Evolutionary conservation across 768 basidiomycete genomes (phyloP), one percentile per base, ranked within the genome.

Genomic region (Mycena belliarum): DNA sequence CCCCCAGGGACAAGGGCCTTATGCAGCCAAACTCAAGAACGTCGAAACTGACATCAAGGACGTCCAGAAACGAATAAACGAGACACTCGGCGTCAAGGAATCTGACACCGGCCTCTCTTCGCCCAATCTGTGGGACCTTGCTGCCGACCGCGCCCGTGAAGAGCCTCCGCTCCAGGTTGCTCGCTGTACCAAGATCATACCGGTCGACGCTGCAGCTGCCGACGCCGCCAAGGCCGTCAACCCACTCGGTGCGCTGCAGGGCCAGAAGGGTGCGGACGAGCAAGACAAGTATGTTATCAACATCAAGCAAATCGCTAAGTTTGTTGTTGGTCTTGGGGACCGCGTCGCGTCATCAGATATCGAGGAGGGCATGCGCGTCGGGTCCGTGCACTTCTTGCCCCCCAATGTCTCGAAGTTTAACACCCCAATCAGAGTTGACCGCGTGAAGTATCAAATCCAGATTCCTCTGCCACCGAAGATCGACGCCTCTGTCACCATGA

Each of bases 331-430:
- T 20, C 77, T 99, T 6, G 95, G 95, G 20, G 97, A 99, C 65
- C 88, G 94, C 40, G 95, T 99, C 2, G 93, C 97, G 23, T 92
- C 95, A 12, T 97, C 96, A 3, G 97, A 99, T 76, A 95, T 99
- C 51, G 97, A 99, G 72, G 97, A 99, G 78, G 97, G 97, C n/a
- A 99, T 99, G 97, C 89, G 97, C 52, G 97, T 99, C 38, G 97
- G 96, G 96, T 98, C 69, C 69, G 20, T 14, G 16, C 14, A n/a
- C 20, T 23, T 43, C 14, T 45, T 9, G 20, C 29, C 38, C 20
- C 25, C 24, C 32, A 28, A 38, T 33, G 25, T n/a, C 6, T 18
- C 8, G 4, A 29, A 51, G 32, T 16, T 33, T 50, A 29, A 48
- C 41, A 42, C 7, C 49, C 54, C 64, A 35, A 60, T 15, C 65